These are phyloP conservation scores for Moniliella sp. DNA, from an alignment of 1,284 basidiomycete species.

Conservation along the genomic window DNA sequence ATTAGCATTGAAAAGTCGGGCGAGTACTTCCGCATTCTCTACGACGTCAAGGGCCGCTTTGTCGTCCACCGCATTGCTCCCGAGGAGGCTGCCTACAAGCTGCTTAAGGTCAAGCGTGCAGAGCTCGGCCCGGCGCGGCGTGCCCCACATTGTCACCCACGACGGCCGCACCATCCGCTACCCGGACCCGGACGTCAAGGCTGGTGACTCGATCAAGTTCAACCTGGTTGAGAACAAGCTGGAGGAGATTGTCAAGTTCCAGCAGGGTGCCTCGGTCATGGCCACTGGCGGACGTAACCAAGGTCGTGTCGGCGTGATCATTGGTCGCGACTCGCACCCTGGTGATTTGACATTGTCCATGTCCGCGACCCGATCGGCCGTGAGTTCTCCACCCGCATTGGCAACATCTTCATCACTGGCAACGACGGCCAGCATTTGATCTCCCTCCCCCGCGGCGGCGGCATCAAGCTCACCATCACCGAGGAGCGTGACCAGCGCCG, in stretches of 20 bases:
- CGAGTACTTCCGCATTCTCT: constrained; percentile 97
- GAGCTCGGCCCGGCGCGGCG: constrained; percentile 78
- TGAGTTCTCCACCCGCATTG: constrained; percentile 50
- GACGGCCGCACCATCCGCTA: constrained; percentile 98
- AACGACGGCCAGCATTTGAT: constrained; percentile 86
- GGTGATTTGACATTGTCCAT: constrained; percentile 70
- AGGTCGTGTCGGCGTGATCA: constrained; percentile 87
- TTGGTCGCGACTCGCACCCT: constrained; percentile 84
- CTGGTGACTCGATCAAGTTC: constrained; percentile 94
- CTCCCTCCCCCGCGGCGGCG: constrained; percentile 93
- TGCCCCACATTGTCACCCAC: constrained; percentile 92
- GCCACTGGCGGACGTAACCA: constrained; percentile 98
- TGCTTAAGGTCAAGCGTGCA: constrained; percentile 80
- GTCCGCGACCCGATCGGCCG: constrained; percentile 85
- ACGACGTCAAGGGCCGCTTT: constrained; percentile 96
- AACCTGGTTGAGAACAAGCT: constrained; percentile 90
- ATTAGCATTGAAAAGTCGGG: constrained; percentile 91
- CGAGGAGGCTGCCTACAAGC: constrained; percentile 94
- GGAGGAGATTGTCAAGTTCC: constrained; percentile 78
- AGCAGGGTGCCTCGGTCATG: constrained; percentile 90
- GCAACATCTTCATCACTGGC: constrained; percentile 94
- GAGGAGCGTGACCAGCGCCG: constrained; percentile 37
- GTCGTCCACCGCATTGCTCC: constrained; percentile 97
- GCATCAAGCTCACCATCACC: constrained; percentile 55
- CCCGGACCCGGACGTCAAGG: constrained; percentile 82